Percentiles rank a stretch among this genome's conserved stretches.
These are phyloP conservation scores for Blastobotrys proliferans DNA, from an alignment of 1,139 yeast genomes.

Conservation along the genomic window DNA sequence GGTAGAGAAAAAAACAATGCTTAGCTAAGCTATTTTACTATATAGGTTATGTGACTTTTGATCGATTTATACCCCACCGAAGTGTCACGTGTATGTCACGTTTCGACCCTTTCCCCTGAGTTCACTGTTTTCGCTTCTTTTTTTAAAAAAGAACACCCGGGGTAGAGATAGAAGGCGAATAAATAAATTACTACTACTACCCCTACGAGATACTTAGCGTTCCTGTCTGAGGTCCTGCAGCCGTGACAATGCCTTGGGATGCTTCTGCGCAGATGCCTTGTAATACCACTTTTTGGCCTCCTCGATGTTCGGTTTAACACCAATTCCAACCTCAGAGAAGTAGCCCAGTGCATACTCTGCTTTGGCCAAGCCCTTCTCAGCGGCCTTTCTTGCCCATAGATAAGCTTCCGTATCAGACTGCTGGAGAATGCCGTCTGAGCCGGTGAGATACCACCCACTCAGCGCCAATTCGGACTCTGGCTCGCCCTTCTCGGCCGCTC, in stretches of 20 bases:
- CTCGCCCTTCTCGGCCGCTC: conserved; percentile 69
- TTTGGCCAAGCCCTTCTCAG: conserved; percentile 72
- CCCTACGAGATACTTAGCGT: no score
- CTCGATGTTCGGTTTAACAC: conserved; percentile 46
- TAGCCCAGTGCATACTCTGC: conserved; percentile 84
- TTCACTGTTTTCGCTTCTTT: no score
- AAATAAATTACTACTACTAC: no score
- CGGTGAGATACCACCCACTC: conserved; percentile 88
- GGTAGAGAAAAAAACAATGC: no score
- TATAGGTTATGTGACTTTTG: no score
- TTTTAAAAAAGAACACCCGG: no score
- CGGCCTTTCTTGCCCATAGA: conserved; percentile 84
- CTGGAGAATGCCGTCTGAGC: conserved; percentile 64
- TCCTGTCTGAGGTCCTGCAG: conserved; percentile 35
- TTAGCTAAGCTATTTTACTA: no score
- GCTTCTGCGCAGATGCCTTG: conserved; percentile 59
- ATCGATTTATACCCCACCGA: no score
- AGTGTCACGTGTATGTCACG: no score
- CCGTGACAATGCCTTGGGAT: conserved; percentile 48
- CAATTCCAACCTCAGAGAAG: conserved; percentile 76
- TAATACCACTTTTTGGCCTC: conserved; percentile 53
- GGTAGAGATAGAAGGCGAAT: no score
- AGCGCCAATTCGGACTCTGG: conserved; percentile 87
- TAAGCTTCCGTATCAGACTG: conserved; percentile 78
- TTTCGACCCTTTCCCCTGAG: no score